Evolutionary conservation across 2,329 filamentous ascomycete genomes (phyloP).

Genomic region (Aspergillus aculeatinus): DNA sequence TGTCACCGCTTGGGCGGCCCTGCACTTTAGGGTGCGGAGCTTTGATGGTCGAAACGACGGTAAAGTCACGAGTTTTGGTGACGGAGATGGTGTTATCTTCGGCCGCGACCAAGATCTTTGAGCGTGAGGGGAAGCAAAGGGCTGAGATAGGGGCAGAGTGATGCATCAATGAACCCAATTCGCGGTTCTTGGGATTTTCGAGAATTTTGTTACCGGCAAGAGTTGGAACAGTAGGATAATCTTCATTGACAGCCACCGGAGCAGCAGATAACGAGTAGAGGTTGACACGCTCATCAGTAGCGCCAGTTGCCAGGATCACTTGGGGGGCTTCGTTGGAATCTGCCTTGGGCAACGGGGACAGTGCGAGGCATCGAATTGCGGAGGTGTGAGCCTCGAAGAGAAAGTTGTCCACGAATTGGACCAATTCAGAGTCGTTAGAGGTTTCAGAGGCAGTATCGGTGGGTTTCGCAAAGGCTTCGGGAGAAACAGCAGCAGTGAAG

Average conservation of each 20-base stretch:
- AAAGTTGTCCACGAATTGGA: constrained; percentile 85
- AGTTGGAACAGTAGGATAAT: constrained; percentile 61
- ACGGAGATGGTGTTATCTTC: constrained; percentile 93
- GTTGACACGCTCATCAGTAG: constrained; percentile 92
- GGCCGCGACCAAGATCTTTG: constrained; percentile 81
- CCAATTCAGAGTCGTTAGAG: constrained; percentile 34
- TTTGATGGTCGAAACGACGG: constrained; percentile 81
- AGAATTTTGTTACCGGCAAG: constrained; percentile 71
- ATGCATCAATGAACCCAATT: constrained; percentile 82
- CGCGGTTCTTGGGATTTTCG: constrained; percentile 83
- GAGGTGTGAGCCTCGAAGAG: constrained; percentile 92
- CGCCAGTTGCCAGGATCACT: constrained; percentile 84
- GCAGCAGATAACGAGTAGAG: constrained; percentile 82
- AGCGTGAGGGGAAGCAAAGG: constrained; percentile 77
- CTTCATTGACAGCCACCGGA: constrained; percentile 56
- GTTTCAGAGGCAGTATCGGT: constrained; percentile 22
- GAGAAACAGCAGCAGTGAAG: constrained; percentile 70
- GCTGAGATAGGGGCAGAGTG: constrained; percentile 79
- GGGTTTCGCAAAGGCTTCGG: constrained; percentile 24
- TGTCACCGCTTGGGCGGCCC: constrained; percentile 85
- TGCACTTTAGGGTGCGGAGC: constrained; percentile 77
- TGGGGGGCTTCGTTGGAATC: constrained; percentile 63
- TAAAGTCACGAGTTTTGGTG: constrained; percentile 85
- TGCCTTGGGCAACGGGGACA: constrained; percentile 70
- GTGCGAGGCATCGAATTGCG: constrained; percentile 81